Conservation (phyloP, 805 yeast genomes). For the Candida boleticola region DNA sequence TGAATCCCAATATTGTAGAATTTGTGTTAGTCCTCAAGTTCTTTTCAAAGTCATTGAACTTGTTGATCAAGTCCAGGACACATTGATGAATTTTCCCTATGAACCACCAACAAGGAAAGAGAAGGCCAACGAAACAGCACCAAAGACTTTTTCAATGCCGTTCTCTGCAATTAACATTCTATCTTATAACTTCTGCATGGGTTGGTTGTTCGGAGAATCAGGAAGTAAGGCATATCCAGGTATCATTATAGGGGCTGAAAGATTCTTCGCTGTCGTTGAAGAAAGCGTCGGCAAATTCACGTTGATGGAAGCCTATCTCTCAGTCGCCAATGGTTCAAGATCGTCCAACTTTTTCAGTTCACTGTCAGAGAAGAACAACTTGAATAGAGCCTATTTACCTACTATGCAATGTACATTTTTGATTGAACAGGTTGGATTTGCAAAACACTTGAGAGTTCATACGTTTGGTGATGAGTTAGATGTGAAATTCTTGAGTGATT, state of each 20-base stretch:
- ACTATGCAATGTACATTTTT: slow-evolving; percentile 58
- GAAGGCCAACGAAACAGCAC: background rate
- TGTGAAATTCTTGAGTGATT: slow-evolving; percentile 57
- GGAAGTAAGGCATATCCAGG: slow-evolving; percentile 55
- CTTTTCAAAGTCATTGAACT: slow-evolving; percentile 38
- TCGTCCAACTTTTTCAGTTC: slow-evolving; percentile 48
- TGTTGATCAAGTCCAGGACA: slow-evolving; percentile 20
- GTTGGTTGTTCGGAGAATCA: slow-evolving; percentile 67
- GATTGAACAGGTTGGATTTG: slow-evolving; percentile 24
- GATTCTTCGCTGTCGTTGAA: slow-evolving; percentile 64
- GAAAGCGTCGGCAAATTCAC: slow-evolving; percentile 65
- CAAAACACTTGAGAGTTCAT: slow-evolving; percentile 43
- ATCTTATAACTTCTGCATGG: slow-evolving; percentile 67
- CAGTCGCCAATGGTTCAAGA: slow-evolving; percentile 64
- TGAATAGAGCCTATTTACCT: slow-evolving; percentile 68
- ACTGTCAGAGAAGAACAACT: slow-evolving; percentile 44
- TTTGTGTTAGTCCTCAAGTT: slow-evolving; percentile 55
- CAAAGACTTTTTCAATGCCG: background rate
- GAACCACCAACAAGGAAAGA: background rate
- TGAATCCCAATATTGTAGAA: slow-evolving; percentile 56
- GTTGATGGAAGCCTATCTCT: slow-evolving; percentile 63
- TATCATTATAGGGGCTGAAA: slow-evolving; percentile 72
- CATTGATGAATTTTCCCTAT: background rate
- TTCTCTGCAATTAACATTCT: slow-evolving; percentile 52
- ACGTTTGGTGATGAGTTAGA: slow-evolving; percentile 70